These are phyloP conservation scores for Colletotrichum paranaense DNA, from an alignment of 2,329 filamentous ascomycete genomes.

Conservation along the genomic window DNA sequence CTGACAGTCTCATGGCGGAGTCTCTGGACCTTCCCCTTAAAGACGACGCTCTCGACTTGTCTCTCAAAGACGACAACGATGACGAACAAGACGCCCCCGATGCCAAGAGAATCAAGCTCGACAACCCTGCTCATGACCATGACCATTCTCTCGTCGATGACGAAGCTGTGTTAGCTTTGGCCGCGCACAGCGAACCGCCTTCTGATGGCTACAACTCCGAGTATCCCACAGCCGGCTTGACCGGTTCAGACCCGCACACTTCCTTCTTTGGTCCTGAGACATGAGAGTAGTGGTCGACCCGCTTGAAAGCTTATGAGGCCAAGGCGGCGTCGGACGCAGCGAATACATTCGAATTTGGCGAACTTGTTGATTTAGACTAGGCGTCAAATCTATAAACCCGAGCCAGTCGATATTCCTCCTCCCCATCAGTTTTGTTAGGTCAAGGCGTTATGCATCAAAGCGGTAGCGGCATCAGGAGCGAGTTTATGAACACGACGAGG, in stretches of 20 bases:
- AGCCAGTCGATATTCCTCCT: not conserved
- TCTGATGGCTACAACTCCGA: slow-evolving; percentile 54
- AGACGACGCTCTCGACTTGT: slow-evolving; percentile 37
- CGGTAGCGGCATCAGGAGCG: slow-evolving; percentile 27
- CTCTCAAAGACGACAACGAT: slow-evolving; percentile 43
- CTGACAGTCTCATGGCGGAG: slow-evolving; percentile 23
- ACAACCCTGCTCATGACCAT: slow-evolving; percentile 50
- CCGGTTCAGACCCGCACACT: slow-evolving; percentile 38
- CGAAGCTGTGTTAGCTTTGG: slow-evolving; percentile 60
- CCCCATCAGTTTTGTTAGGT: slow-evolving; percentile 5
- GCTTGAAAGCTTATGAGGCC: not conserved
- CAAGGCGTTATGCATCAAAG: slow-evolving; percentile 33
- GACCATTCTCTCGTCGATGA: slow-evolving; percentile 55
- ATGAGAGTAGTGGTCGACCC: slow-evolving; percentile 38
- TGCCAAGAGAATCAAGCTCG: slow-evolving; percentile 35
- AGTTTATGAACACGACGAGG: slow-evolving; percentile 28
- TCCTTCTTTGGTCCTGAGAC: slow-evolving; percentile 54
- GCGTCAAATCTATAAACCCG: slow-evolving; percentile 29
- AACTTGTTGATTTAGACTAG: slow-evolving; percentile 34
- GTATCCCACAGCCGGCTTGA: slow-evolving; percentile 47
- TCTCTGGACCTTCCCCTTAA: slow-evolving; percentile 29
- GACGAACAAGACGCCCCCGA: slow-evolving; percentile 37
- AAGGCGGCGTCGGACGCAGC: not conserved
- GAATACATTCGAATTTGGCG: not conserved
- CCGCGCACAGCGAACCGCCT: slow-evolving; percentile 53